These are phyloP conservation scores for Sphagnum contortum DNA, from an alignment of 225 moss, liverwort and hornwort genomes.

Conservation along the genomic window DNA sequence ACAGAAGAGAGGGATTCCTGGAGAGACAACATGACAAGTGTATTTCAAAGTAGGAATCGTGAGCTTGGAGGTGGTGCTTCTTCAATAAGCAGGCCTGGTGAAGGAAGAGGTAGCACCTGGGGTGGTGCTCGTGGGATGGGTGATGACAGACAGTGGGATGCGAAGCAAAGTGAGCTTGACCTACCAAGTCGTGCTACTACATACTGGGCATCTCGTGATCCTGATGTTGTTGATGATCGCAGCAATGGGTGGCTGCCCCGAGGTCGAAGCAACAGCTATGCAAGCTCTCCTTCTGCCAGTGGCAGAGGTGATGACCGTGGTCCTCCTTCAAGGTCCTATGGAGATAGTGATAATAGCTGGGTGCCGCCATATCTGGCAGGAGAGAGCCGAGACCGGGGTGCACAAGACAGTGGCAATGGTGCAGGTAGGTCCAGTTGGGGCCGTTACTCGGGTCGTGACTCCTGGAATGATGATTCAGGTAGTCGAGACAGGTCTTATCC, in stretches of 20 bases:
- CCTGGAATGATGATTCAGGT: conserved; percentile 24
- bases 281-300: conserved; percentile 21
- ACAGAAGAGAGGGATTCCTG: conserved; percentile 57
- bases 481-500: conserved; percentile 38
- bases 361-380: conserved; percentile 34
- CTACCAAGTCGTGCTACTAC: conserved; percentile 12
- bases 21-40: conserved; percentile 15
- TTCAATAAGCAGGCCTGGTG: conserved; percentile 23
- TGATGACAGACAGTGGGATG: conserved; percentile 22
- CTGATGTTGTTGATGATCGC: conserved; percentile 23
- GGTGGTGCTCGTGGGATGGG: conserved; percentile 19
- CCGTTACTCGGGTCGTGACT: conserved; percentile 46
- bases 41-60: conserved; percentile 17
- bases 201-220: conserved; percentile 33
- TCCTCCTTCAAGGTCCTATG: conserved; percentile 20
- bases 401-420: conserved; percentile 23
- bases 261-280: conserved; percentile 36
- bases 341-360: conserved; percentile 35
- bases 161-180: conserved; percentile 23
- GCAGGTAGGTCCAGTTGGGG: conserved; percentile 29
- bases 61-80: conserved; percentile 24
- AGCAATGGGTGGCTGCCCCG: conserved; percentile 33
- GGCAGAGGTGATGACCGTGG: conserved; percentile 49
- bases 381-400: conserved; percentile 31
- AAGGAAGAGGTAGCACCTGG: not conserved